Percentiles rank a stretch among this genome's conserved stretches.
Evolutionary conservation across 768 basidiomycete genomes (phyloP).

Genomic region (Trametes villosa): DNA sequence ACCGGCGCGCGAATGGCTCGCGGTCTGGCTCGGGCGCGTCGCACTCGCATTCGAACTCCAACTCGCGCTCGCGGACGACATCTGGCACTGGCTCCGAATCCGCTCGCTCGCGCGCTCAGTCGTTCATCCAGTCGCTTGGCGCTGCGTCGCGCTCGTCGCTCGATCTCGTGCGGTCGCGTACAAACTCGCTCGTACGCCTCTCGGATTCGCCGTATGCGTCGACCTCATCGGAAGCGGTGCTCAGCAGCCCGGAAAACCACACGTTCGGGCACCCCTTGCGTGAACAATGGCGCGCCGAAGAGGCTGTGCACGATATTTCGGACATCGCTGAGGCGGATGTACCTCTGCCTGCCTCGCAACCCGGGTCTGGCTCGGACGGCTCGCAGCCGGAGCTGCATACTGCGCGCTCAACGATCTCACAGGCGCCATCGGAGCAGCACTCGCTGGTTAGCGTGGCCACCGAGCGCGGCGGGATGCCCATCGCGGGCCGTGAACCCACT

Average conservation of each 20-base stretch:
- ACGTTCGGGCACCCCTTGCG: constrained; percentile 71
- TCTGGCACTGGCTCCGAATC: constrained; percentile 37
- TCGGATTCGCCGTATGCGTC: constrained; percentile 38
- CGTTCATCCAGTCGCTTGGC: constrained; percentile 65
- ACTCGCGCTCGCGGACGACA: constrained; percentile 43
- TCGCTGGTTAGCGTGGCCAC: constrained; percentile 24
- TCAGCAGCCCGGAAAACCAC: constrained; percentile 65
- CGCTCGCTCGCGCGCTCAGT: constrained; percentile 67
- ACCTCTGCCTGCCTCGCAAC: constrained; percentile 20
- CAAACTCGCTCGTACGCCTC: constrained; percentile 71
- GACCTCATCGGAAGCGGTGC: constrained; percentile 46
- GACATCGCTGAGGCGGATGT: constrained; percentile 27
- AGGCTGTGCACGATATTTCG: constrained; percentile 23
- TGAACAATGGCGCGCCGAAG: constrained; percentile 40
- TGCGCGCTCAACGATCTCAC: constrained; percentile 31
- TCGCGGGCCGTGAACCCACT: constrained; percentile 27
- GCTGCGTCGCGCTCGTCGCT: constrained; percentile 65
- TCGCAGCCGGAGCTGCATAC: constrained; percentile 22
- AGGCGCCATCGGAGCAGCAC: constrained; percentile 22
- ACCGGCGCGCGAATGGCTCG: constrained; percentile 41
- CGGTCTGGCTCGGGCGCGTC: constrained; percentile 46
- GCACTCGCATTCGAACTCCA: constrained; percentile 58
- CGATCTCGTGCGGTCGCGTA: constrained; percentile 59
- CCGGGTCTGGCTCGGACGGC: constrained; percentile 6
- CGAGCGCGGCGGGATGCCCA: constrained; percentile 30